Base-by-base conservation (phyloP, 108 stramenopile genomes). In the Fistulifera pelliculosa region DNA sequence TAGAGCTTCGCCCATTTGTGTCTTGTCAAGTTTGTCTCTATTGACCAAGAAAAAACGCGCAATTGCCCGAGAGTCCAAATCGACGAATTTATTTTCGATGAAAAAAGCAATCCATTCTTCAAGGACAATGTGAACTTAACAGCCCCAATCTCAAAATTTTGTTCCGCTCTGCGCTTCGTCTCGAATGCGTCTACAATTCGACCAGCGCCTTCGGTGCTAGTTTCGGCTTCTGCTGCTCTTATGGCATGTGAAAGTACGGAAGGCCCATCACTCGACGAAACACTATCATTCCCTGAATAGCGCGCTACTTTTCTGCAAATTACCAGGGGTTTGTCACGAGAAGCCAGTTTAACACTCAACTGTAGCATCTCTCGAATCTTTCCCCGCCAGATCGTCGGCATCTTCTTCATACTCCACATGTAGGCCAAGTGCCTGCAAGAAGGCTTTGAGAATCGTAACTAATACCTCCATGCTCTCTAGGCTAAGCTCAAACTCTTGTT, bases 11-110 rank as follows among this genome's bases (percentile, higher is more conserved):
- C 99, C 99, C 49, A 95, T 97, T 74, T 90, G 90, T 8, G 97
- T 99, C 74, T 99, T 99, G 72, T 98, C 97, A n/a, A 99, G 74
- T 43, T 71, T 75, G 56, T 98, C 97, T 47, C 74, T 81, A 54
- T 96, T 74, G 22, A 68, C 79, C 18, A 77, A 64, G 50, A 99
- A 77, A 57, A 95, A 98, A 7, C 53, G 54, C 6, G 98, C 99
- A 58, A 99, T 79, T 13, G 67, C 81, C 14, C 68, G 63, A 1
- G 99, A 95, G 25, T 93, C 87, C 31, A 79, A 71, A 25, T 79
- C 49, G 38, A 96, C 73, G 55, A 91, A 84, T 16, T 90, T 94
- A 62, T 76, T 80, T 21, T 85, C 79, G 41, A 85, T 82, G 49
- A 99, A 86, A 74, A 79, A 97, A 56, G 58, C 38, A 99, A 55